These are phyloP conservation scores for Hypoxylon sp. DNA, from an alignment of 2,329 filamentous ascomycete species.

Conservation along the genomic window DNA sequence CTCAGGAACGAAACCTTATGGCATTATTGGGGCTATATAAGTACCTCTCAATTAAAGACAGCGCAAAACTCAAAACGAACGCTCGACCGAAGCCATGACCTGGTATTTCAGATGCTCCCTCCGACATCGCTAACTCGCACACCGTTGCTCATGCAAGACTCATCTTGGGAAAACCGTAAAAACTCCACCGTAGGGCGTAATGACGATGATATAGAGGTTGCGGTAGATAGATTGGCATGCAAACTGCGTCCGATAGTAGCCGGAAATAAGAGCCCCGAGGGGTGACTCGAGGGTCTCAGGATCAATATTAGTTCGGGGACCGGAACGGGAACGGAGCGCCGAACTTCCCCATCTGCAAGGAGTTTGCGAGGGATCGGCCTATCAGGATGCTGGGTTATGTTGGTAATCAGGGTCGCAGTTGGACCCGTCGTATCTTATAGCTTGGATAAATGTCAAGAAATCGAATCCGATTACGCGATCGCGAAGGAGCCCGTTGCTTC, in stretches of 20 bases:
- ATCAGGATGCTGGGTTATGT: slow-evolving; percentile 21
- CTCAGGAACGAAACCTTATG: slow-evolving; percentile 16
- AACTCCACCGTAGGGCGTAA: slow-evolving; percentile 23
- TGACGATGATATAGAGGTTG: slow-evolving; percentile 16
- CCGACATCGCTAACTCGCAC: slow-evolving; percentile 35
- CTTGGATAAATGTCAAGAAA: slow-evolving; percentile 26
- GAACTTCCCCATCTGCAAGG: slow-evolving; percentile 24
- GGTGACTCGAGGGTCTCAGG: slow-evolving; percentile 7
- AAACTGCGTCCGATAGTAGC: slow-evolving; percentile 16
- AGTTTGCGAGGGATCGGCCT: slow-evolving; percentile 9
- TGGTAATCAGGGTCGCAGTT: slow-evolving; percentile 24
- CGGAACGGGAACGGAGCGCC: slow-evolving; percentile 36
- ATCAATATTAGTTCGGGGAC: slow-evolving; percentile 30
- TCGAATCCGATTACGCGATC: slow-evolving; percentile 29
- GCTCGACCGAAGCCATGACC: neutral
- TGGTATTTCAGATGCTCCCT: slow-evolving; percentile 5
- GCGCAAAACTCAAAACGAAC: slow-evolving; percentile 33
- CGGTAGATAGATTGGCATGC: slow-evolving; percentile 8
- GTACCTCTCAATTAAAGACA: neutral
- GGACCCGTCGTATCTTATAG: slow-evolving; percentile 7
- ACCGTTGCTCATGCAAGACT: slow-evolving; percentile 20
- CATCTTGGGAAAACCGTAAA: slow-evolving; percentile 6
- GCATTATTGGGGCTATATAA: slow-evolving; percentile 21
- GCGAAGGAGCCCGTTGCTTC: neutral
- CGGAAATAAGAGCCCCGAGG: slow-evolving; percentile 9